These are phyloP conservation scores for Albugo laibachii DNA, from an alignment of 352 stramenopile species.

Conservation along the genomic window DNA sequence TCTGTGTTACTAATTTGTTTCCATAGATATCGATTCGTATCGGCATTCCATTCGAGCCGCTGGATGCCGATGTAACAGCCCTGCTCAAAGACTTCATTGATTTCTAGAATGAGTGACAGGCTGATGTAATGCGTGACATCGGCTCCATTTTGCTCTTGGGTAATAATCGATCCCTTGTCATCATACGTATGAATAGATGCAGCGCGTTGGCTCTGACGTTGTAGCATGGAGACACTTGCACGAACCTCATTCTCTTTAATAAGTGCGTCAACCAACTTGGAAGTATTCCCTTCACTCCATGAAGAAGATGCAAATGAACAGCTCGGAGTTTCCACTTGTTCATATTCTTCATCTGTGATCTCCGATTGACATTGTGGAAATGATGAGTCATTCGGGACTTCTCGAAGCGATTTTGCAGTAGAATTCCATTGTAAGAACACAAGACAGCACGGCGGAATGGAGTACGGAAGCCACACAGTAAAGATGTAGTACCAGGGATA, in stretches of 20 bases:
- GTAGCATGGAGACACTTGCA: no score
- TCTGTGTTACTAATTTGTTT: slow-evolving; percentile 64
- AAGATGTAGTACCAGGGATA: slow-evolving; percentile 84
- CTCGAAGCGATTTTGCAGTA: slow-evolving; percentile 57
- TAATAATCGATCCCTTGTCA: slow-evolving; percentile 7
- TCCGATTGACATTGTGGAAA: no score
- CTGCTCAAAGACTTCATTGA: slow-evolving; percentile 47
- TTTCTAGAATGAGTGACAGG: slow-evolving; percentile 66
- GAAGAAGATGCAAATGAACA: no score
- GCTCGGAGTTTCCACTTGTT: no score
- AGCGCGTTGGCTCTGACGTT: no score
- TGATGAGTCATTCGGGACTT: slow-evolving; percentile 4
- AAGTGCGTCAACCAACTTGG: no score
- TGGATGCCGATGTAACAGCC: slow-evolving; percentile 71
- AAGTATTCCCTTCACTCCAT: no score
- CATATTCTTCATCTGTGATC: no score
- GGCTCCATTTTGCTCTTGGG: slow-evolving; percentile 3
- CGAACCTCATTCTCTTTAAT: no score
- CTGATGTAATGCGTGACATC: slow-evolving; percentile 31
- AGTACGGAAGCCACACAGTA: slow-evolving; percentile 68
- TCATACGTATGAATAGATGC: no score
- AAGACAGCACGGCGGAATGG: slow-evolving; percentile 66
- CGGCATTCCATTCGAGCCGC: slow-evolving; percentile 21
- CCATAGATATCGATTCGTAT: slow-evolving; percentile 27
- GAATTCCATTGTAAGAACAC: slow-evolving; percentile 81